phyloP scores from a whole-genome alignment of 2,329 filamentous ascomycete species.

The Cordyceps cicadae region DNA sequence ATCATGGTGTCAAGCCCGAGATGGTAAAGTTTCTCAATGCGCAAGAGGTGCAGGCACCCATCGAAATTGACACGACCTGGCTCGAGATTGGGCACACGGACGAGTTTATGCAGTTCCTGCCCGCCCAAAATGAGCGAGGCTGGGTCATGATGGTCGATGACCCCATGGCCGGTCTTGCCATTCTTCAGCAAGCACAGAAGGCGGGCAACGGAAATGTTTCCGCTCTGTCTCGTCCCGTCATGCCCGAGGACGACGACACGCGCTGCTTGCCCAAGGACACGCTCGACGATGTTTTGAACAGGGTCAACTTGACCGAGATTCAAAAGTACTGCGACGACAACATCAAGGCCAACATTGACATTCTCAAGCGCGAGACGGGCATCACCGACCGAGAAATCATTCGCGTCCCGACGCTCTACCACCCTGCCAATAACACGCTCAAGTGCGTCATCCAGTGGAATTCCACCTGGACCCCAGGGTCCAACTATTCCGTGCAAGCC shows the following conservation, averaged over 20 bases:
- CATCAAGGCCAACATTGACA: constrained; percentile 19
- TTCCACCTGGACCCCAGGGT: constrained; percentile 11
- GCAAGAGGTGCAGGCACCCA: constrained; percentile 27
- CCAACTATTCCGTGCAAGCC: too few relatives aligned
- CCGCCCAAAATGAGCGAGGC: constrained; percentile 18
- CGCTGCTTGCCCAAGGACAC: constrained; percentile 11
- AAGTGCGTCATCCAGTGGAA: too few relatives aligned
- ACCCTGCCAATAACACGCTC: too few relatives aligned
- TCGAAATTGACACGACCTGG: constrained; percentile 25
- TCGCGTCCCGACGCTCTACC: constrained; percentile 14
- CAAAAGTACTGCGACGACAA: constrained; percentile 14
- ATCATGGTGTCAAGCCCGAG: constrained; percentile 6
- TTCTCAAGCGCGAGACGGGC: constrained; percentile 19
- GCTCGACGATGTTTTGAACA: constrained; percentile 15
- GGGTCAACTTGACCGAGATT: constrained; percentile 7
- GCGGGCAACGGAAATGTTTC: constrained; percentile 15
- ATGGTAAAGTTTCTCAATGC: constrained; percentile 24
- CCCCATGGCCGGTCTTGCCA: constrained; percentile 14
- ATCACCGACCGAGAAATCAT: constrained; percentile 18
- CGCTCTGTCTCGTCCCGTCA: constrained; percentile 15
- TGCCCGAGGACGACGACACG: constrained; percentile 9
- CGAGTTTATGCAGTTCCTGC: constrained; percentile 24
- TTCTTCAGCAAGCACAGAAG: constrained; percentile 15
- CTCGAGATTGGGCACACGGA: constrained; percentile 21
- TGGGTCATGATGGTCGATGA: constrained; percentile 20